A percentile compares a stretch with the other conserved stretches of the same genome.
Evolutionary conservation across 73 alveolate genomes (phyloP).

Genomic region (Tetrahymena thermophila): DNA sequence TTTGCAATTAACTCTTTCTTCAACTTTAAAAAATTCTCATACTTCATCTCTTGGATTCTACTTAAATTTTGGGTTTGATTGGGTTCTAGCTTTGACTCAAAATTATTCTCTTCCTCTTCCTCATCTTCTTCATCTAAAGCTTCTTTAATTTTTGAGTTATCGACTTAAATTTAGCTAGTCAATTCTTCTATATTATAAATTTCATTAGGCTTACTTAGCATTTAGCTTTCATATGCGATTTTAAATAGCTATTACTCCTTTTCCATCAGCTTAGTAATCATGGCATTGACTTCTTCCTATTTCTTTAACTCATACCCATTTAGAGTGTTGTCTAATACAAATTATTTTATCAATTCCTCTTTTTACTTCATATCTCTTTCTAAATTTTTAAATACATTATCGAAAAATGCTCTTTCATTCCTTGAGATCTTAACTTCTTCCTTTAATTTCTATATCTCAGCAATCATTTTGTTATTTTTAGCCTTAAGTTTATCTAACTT

Average conservation of each 20-base stretch:
- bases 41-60: not conserved
- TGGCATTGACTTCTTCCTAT: not conserved
- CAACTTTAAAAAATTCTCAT: not conserved
- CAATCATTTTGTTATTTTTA: conserved; percentile 33
- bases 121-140: not conserved
- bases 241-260: not conserved
- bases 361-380: conserved; percentile 41
- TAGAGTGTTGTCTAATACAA: not conserved
- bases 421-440: conserved; percentile 33
- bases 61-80: not conserved
- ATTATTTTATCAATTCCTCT: conserved; percentile 37
- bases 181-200: not conserved
- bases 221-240: not conserved
- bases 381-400: conserved; percentile 35
- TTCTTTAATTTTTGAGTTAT: not conserved
- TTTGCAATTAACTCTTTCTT: not conserved
- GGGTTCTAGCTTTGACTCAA: not conserved
- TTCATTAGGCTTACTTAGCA: not conserved
- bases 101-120: not conserved
- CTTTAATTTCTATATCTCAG: conserved; percentile 29
- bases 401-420: conserved; percentile 28
- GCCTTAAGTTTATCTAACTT: conserved; percentile 30
- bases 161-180: not conserved
- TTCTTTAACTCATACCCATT: not conserved
- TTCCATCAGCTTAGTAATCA: not conserved